These are phyloP conservation scores for Leccinum disarticulatum DNA, from an alignment of 768 basidiomycete species.

Conservation along the genomic window DNA sequence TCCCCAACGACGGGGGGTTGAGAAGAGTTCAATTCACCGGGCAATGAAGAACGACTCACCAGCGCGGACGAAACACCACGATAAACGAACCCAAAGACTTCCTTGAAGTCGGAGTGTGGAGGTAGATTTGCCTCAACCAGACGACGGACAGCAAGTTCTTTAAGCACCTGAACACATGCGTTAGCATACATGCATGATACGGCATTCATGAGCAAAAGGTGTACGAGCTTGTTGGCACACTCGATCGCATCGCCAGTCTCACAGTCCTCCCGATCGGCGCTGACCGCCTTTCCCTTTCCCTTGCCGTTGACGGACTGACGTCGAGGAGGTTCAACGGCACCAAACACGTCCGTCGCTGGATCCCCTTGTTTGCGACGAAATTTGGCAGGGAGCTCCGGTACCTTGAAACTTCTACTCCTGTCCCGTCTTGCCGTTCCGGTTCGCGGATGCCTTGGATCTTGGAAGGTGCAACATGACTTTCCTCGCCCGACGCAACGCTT, in stretches of 20 bases:
- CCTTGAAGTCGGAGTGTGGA: constrained; percentile 41
- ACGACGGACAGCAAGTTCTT: constrained; percentile 37
- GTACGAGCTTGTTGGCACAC: constrained; percentile 61
- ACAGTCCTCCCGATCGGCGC: constrained; percentile 24
- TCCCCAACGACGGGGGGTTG: not conserved
- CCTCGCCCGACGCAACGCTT: constrained; percentile 32
- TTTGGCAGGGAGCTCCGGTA: no score
- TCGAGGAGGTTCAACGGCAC: no score
- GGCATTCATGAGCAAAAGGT: constrained; percentile 14
- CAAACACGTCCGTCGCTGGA: constrained; percentile 31
- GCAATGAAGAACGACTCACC: constrained; percentile 26
- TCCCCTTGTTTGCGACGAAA: constrained; percentile 17
- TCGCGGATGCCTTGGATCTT: no score
- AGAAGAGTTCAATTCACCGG: not conserved
- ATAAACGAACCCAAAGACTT: constrained; percentile 40
- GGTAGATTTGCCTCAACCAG: constrained; percentile 33
- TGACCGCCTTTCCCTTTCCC: constrained; percentile 37
- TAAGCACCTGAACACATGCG: constrained; percentile 34
- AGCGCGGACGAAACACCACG: constrained; percentile 42
- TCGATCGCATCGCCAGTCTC: constrained; percentile 41
- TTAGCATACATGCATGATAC: not conserved
- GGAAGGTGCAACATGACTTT: no score
- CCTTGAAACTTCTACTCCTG: no score
- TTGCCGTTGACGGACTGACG: constrained; percentile 29
- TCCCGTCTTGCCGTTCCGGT: no score